Evolutionary conservation across 129 eudicot species (phyloP).

Genomic region (Pseudognaphalium luteoalbum): DNA sequence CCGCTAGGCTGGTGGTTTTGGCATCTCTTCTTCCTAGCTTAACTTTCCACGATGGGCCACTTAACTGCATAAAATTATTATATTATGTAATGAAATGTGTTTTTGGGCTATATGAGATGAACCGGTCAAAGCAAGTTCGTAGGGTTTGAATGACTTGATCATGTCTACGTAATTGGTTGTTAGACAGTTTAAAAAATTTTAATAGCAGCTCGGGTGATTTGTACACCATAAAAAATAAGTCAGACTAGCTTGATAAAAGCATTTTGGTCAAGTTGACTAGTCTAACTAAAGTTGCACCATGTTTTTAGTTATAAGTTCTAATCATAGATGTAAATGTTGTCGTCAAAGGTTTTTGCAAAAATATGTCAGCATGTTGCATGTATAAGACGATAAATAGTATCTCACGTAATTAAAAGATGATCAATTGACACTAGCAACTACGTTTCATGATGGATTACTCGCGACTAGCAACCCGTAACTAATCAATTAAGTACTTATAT

Average conservation of each 20-base stretch:
- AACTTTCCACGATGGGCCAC: constrained; percentile 82
- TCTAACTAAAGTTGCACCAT: background rate
- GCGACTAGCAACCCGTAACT: background rate
- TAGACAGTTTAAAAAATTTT: background rate
- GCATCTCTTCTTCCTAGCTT: constrained; percentile 69
- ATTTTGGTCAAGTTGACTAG: background rate
- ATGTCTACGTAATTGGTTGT: background rate
- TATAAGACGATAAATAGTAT: no score
- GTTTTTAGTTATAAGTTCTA: background rate
- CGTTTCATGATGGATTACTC: background rate
- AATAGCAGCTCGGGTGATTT: background rate
- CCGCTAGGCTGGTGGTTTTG: constrained; percentile 49
- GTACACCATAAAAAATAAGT: no score
- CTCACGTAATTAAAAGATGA: background rate
- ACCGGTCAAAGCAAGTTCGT: background rate
- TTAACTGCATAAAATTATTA: constrained; percentile 43
- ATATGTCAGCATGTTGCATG: background rate
- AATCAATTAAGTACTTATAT: no score
- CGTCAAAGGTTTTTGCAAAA: background rate
- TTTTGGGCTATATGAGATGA: background rate
- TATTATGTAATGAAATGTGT: background rate
- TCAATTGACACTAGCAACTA: background rate
- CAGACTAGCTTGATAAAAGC: background rate
- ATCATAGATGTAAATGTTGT: background rate
- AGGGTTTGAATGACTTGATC: background rate